Conservation (phyloP, 352 stramenopile species). For the Phytophthora syringae region DNA sequence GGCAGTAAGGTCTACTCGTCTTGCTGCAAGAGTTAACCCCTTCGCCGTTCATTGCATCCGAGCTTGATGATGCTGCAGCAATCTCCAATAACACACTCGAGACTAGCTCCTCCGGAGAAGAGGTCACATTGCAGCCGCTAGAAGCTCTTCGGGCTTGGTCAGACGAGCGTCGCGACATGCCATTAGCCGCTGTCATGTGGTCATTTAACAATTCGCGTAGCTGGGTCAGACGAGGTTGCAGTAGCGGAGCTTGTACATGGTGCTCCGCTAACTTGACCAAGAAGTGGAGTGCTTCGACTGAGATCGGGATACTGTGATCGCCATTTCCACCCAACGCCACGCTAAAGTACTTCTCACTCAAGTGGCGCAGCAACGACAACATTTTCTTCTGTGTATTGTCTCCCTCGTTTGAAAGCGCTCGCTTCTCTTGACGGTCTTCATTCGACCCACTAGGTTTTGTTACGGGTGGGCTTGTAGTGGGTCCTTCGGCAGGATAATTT, state of each 20-base stretch:
- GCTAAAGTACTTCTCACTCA: conserved; percentile 79
- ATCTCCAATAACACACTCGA: conserved; percentile 32
- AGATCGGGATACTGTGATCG: conserved; percentile 27
- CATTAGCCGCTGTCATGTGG: conserved; percentile 24
- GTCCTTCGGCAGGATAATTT: conserved; percentile 19
- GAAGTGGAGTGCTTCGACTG: conserved; percentile 52
- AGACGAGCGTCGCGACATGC: conserved; percentile 25
- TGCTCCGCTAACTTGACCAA: conserved; percentile 38
- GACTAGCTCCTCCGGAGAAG: conserved; percentile 16
- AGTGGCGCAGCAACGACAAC: conserved; percentile 32
- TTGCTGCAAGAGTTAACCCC: not conserved
- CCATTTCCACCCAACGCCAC: conserved; percentile 41
- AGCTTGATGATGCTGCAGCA: conserved; percentile 12
- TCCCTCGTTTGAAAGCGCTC: not conserved
- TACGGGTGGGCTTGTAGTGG: not conserved
- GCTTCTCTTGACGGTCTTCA: not conserved
- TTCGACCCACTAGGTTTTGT: not conserved
- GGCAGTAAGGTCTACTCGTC: conserved; percentile 11
- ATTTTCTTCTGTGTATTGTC: conserved; percentile 41
- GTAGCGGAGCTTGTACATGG: conserved; percentile 27
- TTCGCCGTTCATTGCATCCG: not conserved
- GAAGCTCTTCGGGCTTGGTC: conserved; percentile 6
- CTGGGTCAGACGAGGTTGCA: conserved; percentile 27
- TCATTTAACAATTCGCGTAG: conserved; percentile 32
- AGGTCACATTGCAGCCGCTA: not conserved